Conservation (phyloP, 176 grass and related monocot genomes). For the Canna indica region DNA sequence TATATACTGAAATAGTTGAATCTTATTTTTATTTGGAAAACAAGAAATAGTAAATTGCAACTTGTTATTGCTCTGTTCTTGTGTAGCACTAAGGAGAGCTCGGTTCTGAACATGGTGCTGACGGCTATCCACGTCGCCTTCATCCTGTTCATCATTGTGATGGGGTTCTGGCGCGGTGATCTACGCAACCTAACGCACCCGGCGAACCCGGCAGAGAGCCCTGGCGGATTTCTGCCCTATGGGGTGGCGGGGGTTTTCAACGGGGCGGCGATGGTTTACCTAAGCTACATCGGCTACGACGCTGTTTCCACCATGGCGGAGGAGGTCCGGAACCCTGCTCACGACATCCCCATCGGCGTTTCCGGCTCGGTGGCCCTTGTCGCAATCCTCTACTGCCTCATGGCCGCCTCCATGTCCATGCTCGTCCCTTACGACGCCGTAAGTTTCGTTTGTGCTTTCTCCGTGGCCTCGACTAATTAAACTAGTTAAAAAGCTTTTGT, state of each 20-base stretch:
- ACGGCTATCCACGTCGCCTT: constrained; percentile 67
- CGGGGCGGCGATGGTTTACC: constrained; percentile 84
- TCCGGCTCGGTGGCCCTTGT: constrained; percentile 77
- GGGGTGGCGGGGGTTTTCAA: constrained; percentile 66
- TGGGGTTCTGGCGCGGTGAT: constrained; percentile 72
- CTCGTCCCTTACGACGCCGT: constrained; percentile 94
- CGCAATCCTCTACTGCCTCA: constrained; percentile 89
- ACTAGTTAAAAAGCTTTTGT: too few species aligned
- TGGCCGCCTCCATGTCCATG: constrained; percentile 90
- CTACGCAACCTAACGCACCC: constrained; percentile 52
- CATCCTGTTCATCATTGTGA: constrained; percentile 79
- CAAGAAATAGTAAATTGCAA: too few species aligned
- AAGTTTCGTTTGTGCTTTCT: neutral
- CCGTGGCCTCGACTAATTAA: too few species aligned
- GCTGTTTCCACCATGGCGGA: constrained; percentile 99
- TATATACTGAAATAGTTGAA: too few species aligned
- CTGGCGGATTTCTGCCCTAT: constrained; percentile 72
- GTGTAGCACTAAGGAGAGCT: constrained; percentile 92
- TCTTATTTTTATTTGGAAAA: too few species aligned
- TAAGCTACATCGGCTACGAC: constrained; percentile 99
- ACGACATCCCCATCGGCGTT: constrained; percentile 85
- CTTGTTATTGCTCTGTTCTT: neutral
- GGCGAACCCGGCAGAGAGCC: constrained; percentile 31
- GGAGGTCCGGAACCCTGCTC: constrained; percentile 59
- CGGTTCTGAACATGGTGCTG: constrained; percentile 68